phyloP scores from a whole-genome alignment of 2,329 filamentous ascomycete genomes.

The Ophiostoma populinum region DNA sequence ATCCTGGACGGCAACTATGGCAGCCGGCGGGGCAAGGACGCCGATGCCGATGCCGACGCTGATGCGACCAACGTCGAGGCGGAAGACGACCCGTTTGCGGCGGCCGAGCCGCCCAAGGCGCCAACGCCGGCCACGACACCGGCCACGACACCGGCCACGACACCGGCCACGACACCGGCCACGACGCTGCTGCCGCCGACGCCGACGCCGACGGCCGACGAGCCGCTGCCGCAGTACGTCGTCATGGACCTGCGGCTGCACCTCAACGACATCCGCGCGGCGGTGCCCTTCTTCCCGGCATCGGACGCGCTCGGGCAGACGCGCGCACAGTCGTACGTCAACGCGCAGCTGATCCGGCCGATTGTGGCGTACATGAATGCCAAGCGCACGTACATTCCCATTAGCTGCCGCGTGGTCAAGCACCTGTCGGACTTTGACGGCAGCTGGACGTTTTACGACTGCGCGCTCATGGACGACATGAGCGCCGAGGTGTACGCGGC shows the following conservation, averaged over 20 bases:
- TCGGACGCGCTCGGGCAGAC: conserved; percentile 25
- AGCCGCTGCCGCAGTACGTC: conserved; percentile 57
- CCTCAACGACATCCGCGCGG: conserved; percentile 84
- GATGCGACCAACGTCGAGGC: conserved; percentile 1
- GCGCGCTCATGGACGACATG: conserved; percentile 82
- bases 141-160: background rate
- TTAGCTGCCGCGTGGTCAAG: conserved; percentile 89
- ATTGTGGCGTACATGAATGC: conserved; percentile 98
- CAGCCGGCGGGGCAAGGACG: background rate
- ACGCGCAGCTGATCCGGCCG: conserved; percentile 83
- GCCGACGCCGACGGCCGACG: background rate
- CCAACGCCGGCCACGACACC: too few species aligned
- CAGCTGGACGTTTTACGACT: conserved; percentile 88
- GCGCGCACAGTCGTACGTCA: conserved; percentile 81
- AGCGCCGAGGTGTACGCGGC: conserved; percentile 89
- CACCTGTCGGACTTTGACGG: conserved; percentile 79
- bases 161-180: too few species aligned
- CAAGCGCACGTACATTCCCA: conserved; percentile 84
- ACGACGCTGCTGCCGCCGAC: background rate
- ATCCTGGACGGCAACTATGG: conserved; percentile 31
- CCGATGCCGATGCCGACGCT: background rate
- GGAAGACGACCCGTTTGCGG: background rate
- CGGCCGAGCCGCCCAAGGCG: conserved; percentile 1
- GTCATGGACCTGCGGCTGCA: conserved; percentile 93
- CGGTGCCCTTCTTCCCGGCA: conserved; percentile 68